Conservation (phyloP, 2,329 filamentous ascomycete species). For the Trichophyton schoenleinii region DNA sequence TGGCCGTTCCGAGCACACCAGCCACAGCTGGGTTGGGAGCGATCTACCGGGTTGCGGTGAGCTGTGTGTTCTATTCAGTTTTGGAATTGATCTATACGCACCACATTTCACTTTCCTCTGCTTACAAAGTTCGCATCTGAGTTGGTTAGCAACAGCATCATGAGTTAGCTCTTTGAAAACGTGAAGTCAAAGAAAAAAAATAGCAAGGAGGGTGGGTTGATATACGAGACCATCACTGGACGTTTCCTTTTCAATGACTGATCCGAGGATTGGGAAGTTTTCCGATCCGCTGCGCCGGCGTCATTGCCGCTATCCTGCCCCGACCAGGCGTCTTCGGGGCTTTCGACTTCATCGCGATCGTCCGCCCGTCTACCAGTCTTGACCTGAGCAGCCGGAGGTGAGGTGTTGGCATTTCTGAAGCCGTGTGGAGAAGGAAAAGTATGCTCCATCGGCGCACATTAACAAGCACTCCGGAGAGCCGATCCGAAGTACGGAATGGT, state of each 20-base stretch:
- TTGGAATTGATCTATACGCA: constrained; percentile 9
- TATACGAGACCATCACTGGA: constrained; percentile 13
- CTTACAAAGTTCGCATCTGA: constrained; percentile 24
- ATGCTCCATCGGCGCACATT: constrained; percentile 4
- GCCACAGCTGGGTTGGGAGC: constrained; percentile 50
- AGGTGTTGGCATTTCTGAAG: background rate
- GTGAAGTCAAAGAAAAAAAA: too few species aligned
- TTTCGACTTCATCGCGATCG: constrained; percentile 13
- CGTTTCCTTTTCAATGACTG: constrained; percentile 11
- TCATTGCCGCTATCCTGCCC: constrained; percentile 25
- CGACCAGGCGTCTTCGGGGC: constrained; percentile 27
- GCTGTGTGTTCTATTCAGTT: background rate
- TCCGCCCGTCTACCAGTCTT: constrained; percentile 5
- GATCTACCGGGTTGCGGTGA: constrained; percentile 24
- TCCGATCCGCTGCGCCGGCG: constrained; percentile 23
- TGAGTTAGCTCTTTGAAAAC: background rate
- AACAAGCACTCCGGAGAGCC: background rate
- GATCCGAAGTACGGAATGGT: too few species aligned
- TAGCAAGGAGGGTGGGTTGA: background rate
- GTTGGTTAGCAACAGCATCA: background rate
- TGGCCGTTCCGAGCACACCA: constrained; percentile 59
- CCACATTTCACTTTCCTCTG: constrained; percentile 26
- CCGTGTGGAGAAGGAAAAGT: constrained; percentile 2
- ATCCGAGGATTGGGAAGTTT: constrained; percentile 5
- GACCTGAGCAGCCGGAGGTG: background rate